These are phyloP conservation scores for Cyberlindnera xylosilytica DNA, from an alignment of 805 yeast species.

Conservation along the genomic window DNA sequence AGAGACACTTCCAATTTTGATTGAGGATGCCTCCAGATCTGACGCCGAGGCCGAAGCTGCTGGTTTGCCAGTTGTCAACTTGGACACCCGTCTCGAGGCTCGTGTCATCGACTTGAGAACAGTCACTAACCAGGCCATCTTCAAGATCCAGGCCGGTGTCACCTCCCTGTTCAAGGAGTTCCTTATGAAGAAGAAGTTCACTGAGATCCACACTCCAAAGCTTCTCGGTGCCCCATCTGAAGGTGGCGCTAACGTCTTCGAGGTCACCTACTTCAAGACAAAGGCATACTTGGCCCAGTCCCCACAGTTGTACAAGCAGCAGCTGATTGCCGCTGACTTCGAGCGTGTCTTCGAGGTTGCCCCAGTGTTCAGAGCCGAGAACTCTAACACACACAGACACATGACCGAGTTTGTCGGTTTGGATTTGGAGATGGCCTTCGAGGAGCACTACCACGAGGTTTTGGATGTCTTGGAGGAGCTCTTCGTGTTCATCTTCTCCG, in stretches of 20 bases:
- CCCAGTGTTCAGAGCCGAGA: slow-evolving; percentile 98
- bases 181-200: slow-evolving; percentile 61
- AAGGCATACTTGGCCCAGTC: slow-evolving; percentile 95
- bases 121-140: slow-evolving; percentile 94
- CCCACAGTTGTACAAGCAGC: slow-evolving; percentile 97
- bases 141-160: slow-evolving; percentile 90
- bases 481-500: slow-evolving; percentile 84
- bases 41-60: slow-evolving; percentile 92
- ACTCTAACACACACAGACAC: slow-evolving; percentile 98
- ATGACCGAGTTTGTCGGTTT: slow-evolving; percentile 98
- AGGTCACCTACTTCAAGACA: slow-evolving; percentile 87
- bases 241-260: slow-evolving; percentile 97
- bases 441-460: slow-evolving; percentile 96
- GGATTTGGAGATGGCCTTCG: slow-evolving; percentile 97
- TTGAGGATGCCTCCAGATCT: slow-evolving; percentile 95
- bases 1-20: slow-evolving; percentile 84
- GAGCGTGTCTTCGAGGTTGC: slow-evolving; percentile 95
- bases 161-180: slow-evolving; percentile 87
- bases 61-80: slow-evolving; percentile 89
- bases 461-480: slow-evolving; percentile 60
- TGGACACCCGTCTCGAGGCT: slow-evolving; percentile 92
- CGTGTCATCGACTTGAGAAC: slow-evolving; percentile 97
- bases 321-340: slow-evolving; percentile 95
- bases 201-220: slow-evolving; percentile 96
- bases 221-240: slow-evolving; percentile 93